Percentiles rank a stretch among this genome's conserved stretches.
These are phyloP conservation scores for Solanum infundibuliforme DNA, from an alignment of 257 asterid species.

Conservation along the genomic window DNA sequence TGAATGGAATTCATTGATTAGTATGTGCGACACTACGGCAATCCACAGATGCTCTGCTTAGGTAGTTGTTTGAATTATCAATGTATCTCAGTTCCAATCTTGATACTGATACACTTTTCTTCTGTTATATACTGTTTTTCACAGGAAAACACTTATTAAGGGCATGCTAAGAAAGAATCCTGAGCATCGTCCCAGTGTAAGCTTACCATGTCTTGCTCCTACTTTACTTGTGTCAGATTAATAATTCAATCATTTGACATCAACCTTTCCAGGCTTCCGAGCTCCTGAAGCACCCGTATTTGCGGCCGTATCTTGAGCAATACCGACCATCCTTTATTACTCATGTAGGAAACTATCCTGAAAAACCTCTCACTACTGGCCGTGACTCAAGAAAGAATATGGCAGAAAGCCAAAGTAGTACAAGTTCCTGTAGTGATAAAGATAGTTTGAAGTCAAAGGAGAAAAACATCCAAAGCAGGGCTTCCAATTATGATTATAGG, in stretches of 20 bases:
- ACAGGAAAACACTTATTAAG: slow-evolving; percentile 89
- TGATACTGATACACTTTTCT: neutral
- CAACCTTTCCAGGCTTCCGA: slow-evolving; percentile 65
- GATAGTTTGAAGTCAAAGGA: slow-evolving; percentile 61
- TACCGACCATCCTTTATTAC: slow-evolving; percentile 54
- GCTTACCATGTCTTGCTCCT: slow-evolving; percentile 6
- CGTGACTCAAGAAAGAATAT: slow-evolving; percentile 40
- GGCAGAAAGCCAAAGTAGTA: slow-evolving; percentile 94
- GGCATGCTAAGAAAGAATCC: slow-evolving; percentile 98
- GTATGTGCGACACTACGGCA: neutral
- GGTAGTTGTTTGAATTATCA: neutral
- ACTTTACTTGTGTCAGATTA: neutral
- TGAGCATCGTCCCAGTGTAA: slow-evolving; percentile 89
- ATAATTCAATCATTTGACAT: neutral
- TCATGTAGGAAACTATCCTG: slow-evolving; percentile 16
- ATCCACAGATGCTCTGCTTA: neutral
- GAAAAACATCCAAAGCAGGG: slow-evolving; percentile 18
- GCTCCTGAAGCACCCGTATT: slow-evolving; percentile 77
- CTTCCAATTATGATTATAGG: slow-evolving; percentile 26
- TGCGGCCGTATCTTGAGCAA: slow-evolving; percentile 63
- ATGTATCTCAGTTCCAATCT: neutral
- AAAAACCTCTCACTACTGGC: slow-evolving; percentile 29
- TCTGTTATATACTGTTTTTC: neutral
- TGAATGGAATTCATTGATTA: neutral
- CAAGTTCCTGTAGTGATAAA: slow-evolving; percentile 87